Percentiles rank a stretch among this genome's conserved stretches.
Conservation (phyloP, 1,284 basidiomycete genomes). For the Thecaphora thlaspeos region DNA sequence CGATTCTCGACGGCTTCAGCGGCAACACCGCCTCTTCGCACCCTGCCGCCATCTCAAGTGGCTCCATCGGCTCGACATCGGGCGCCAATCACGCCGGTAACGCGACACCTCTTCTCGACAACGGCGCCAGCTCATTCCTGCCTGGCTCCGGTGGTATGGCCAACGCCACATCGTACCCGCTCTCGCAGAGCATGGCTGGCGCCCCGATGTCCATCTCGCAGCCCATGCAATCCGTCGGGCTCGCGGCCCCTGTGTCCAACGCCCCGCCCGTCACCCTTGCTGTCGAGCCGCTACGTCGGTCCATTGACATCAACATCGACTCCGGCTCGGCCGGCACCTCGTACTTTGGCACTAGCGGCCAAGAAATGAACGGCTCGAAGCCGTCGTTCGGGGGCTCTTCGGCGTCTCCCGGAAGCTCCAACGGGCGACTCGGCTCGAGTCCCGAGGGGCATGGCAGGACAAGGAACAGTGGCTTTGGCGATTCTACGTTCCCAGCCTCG, state of each 20-base stretch:
- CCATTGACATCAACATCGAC: neutral
- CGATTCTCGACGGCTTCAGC: neutral
- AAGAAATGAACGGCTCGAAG: neutral
- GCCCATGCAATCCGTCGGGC: neutral
- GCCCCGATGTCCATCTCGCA: neutral
- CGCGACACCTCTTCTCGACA: too few relatives aligned
- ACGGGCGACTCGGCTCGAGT: neutral
- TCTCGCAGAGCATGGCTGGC: neutral
- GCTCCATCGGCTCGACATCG: too few relatives aligned
- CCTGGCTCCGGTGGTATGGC: too few relatives aligned
- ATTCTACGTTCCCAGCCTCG: neutral
- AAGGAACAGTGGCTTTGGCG: neutral
- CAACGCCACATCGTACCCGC: neutral
- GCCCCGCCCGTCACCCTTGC: too few relatives aligned
- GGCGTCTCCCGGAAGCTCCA: neutral
- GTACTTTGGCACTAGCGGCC: neutral
- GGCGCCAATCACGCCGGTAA: too few relatives aligned
- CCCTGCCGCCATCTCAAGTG: too few relatives aligned
- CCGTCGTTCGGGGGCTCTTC: neutral
- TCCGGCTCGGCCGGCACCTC: too few relatives aligned
- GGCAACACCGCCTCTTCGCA: neutral
- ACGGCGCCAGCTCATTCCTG: neutral
- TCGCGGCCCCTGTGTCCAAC: neutral
- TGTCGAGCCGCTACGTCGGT: neutral
- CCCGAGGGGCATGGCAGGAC: neutral